Conservation (phyloP, 176 grass and related monocot species). For the Carex myosuroides region DNA sequence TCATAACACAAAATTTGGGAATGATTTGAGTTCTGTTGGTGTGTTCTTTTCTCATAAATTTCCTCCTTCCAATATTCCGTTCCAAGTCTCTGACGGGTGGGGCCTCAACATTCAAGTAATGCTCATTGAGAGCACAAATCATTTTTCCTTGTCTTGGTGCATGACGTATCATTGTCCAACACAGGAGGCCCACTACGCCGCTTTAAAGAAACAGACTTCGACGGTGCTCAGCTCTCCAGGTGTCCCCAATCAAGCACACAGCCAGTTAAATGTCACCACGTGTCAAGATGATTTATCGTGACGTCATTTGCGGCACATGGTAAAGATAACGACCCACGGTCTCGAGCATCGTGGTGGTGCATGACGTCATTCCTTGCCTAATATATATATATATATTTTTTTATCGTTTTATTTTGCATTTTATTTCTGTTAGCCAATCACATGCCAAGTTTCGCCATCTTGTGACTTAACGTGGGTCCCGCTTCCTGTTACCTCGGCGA, state of each 20-base stretch:
- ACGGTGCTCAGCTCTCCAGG: constrained; percentile 5
- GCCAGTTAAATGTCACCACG: neutral
- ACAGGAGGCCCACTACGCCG: constrained; percentile 1
- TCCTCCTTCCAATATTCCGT: neutral
- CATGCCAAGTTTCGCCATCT: neutral
- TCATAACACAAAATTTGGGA: neutral
- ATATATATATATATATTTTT: too few relatives aligned
- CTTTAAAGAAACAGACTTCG: constrained; percentile 13
- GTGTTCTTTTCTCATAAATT: too few relatives aligned
- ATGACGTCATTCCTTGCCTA: constrained; percentile 8
- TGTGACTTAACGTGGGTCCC: neutral
- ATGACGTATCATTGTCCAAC: constrained; percentile 19
- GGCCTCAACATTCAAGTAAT: neutral
- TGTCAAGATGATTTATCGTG: neutral
- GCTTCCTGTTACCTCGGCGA: constrained; percentile 5
- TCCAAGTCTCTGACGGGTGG: neutral
- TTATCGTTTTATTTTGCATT: neutral
- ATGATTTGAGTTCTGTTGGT: too few relatives aligned
- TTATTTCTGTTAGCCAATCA: neutral
- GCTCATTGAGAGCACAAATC: neutral
- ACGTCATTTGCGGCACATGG: constrained; percentile 1
- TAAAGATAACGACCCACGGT: constrained; percentile 17
- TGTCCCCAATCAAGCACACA: neutral
- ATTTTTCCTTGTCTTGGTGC: neutral
- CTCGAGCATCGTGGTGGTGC: neutral